phyloP scores from a whole-genome alignment of 352 stramenopile genomes.

The Pythium phragmitis region DNA sequence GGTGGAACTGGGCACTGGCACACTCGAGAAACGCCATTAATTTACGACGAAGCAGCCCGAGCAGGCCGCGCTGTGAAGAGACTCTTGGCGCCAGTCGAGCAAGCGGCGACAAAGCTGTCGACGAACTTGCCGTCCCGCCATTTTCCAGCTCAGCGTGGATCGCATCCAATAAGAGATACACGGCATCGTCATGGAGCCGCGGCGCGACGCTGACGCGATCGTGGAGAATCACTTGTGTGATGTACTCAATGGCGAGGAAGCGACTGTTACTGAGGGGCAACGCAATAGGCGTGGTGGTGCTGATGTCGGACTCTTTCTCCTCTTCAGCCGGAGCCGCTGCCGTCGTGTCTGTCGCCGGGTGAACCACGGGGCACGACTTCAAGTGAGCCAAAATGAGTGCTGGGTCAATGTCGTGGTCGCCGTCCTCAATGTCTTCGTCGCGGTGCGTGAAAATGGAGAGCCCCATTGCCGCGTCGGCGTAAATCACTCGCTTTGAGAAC shows the following conservation, averaged over 20 bases:
- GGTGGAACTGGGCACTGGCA: conserved; percentile 54
- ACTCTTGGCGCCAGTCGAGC: conserved; percentile 53
- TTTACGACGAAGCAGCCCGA: conserved; percentile 58
- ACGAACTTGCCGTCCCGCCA: conserved; percentile 1
- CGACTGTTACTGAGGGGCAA: conserved; percentile 61
- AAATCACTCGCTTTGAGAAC: conserved; percentile 73
- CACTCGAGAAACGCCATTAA: conserved; percentile 70
- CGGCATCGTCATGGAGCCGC: conserved; percentile 75
- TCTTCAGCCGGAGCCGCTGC: neutral
- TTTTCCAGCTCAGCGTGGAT: conserved; percentile 46
- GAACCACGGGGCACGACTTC: conserved; percentile 48
- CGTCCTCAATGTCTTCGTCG: conserved; percentile 33
- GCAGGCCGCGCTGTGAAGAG: conserved; percentile 50
- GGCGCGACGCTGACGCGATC: conserved; percentile 32
- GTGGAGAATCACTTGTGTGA: conserved; percentile 67
- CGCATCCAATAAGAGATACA: conserved; percentile 74
- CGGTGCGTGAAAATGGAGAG: conserved; percentile 82
- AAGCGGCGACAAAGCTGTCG: neutral
- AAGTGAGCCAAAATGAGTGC: conserved; percentile 61
- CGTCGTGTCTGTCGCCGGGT: neutral
- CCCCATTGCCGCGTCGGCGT: conserved; percentile 48
- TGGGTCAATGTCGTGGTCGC: conserved; percentile 64
- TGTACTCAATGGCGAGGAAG: conserved; percentile 78
- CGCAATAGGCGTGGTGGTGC: conserved; percentile 13
- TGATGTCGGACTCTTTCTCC: conserved; percentile 1